Conservation (phyloP, 306 rosid species). For the Crataegus laevigata region DNA sequence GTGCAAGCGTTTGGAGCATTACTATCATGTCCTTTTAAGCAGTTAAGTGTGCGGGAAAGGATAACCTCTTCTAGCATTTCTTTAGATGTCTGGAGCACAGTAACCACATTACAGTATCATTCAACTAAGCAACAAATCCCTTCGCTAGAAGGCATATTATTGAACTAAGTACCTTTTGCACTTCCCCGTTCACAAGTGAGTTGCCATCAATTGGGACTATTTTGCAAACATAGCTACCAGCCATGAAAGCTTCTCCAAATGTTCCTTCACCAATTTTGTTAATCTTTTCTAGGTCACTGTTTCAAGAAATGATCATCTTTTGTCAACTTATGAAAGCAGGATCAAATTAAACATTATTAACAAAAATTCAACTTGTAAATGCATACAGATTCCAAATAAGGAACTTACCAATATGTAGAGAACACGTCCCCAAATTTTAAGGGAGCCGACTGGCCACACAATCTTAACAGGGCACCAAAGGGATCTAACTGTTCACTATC, state of each 20-base stretch:
- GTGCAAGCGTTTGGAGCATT: slow-evolving; percentile 47
- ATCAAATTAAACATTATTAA: not conserved
- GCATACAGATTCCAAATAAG: slow-evolving; percentile 15
- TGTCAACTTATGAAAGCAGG: slow-evolving; percentile 18
- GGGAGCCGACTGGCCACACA: slow-evolving; percentile 81
- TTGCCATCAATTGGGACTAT: slow-evolving; percentile 91
- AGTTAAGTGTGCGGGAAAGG: slow-evolving; percentile 80
- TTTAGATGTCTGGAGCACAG: slow-evolving; percentile 58
- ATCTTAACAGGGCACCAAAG: slow-evolving; percentile 52
- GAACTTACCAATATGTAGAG: slow-evolving; percentile 53
- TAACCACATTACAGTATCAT: slow-evolving; percentile 3
- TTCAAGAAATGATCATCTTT: slow-evolving; percentile 15
- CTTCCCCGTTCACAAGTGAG: slow-evolving; percentile 72
- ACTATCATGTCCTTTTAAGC: slow-evolving; percentile 40
- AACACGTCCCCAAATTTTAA: slow-evolving; percentile 44
- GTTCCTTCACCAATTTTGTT: slow-evolving; percentile 93
- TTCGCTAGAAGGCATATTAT: not conserved
- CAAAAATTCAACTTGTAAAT: not conserved
- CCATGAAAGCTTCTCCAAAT: slow-evolving; percentile 86
- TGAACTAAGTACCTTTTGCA: slow-evolving; percentile 62
- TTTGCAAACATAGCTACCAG: slow-evolving; percentile 72
- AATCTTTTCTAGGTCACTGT: slow-evolving; percentile 50
- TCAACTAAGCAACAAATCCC: slow-evolving; percentile 2
- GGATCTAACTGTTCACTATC: slow-evolving; percentile 43
- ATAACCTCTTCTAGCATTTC: slow-evolving; percentile 88